Conservation (phyloP, 169 alveolate genomes). For the Plasmodium ovale region DNA sequence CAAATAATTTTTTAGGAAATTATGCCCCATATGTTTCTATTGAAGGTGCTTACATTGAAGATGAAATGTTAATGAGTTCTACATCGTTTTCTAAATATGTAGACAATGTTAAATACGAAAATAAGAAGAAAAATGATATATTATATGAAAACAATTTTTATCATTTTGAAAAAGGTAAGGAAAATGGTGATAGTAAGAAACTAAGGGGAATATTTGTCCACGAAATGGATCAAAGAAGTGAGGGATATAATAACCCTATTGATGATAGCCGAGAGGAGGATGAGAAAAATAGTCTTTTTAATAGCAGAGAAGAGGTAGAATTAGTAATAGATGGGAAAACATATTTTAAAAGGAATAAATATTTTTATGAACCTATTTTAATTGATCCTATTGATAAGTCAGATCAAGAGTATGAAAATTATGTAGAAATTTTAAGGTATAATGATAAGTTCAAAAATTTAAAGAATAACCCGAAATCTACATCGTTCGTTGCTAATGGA, state of each 20-base stretch:
- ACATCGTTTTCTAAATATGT: conserved; percentile 61
- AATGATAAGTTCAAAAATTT: conserved; percentile 51
- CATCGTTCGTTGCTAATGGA: conserved; percentile 72
- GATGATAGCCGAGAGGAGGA: not conserved
- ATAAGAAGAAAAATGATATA: conserved; percentile 1
- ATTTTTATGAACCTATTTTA: conserved; percentile 76
- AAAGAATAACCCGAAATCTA: conserved; percentile 35
- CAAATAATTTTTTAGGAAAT: conserved; percentile 79
- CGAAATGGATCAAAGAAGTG: not conserved
- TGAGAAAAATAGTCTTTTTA: conserved; percentile 6
- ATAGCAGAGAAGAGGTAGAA: conserved; percentile 50
- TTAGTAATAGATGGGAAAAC: conserved; percentile 61
- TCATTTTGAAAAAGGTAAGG: not conserved
- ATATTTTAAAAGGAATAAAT: conserved; percentile 72
- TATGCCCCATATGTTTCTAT: conserved; percentile 79
- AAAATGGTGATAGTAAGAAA: no score
- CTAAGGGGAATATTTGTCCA: not conserved
- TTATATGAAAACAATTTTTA: not conserved
- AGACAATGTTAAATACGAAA: conserved; percentile 16
- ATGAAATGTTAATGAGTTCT: conserved; percentile 40
- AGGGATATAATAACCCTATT: not conserved
- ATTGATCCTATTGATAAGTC: conserved; percentile 45
- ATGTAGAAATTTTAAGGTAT: conserved; percentile 58
- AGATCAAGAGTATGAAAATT: conserved; percentile 70
- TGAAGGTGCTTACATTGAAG: conserved; percentile 78